Base-by-base conservation (phyloP, 352 stramenopile species). In the Globisporangium mamillatum region DNA sequence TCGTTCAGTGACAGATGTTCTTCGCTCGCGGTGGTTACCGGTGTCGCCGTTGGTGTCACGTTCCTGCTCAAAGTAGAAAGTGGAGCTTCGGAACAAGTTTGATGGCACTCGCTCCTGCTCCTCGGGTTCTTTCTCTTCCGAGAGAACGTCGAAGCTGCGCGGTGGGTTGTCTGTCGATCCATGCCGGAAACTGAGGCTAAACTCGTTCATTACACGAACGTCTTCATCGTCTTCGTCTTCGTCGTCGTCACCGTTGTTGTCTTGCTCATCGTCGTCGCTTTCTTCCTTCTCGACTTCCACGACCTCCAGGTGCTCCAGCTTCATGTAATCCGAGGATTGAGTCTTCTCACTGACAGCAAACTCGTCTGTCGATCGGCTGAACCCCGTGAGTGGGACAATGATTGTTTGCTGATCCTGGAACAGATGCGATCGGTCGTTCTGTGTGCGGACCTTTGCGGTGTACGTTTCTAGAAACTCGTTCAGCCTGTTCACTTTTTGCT, bases 391-490 rank as follows among this genome's bases (percentile, higher is more conserved):
- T 14, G 77, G 77, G 0, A 76, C 48, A 9, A 78, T 34, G 27
- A 78, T 81, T 8, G 70, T 79, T 34, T 64, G 58, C 48, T 84
- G 70, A 5, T 68, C 69, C 0, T 68, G 67, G 29, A 82, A 82
- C 18, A 79, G 38, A 4, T 67, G 61, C 1, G 77, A 84, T 4
- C 73, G 66, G 25, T 80, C 56, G 41, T 73, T 67, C 2, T 79
- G 63, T 18, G 63, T 54, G 5, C 60, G 62, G 18, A 79, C 67
- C 27, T 79, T 75, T 1, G 62, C 56, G 14, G 74, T 60, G 61
- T 79, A 80, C 10, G 70, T 68, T n/a, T 68, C 67, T 1, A 84
- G 65, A 55, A 84, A 84, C 8, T 61, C 71, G 22, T 64, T 68
- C 16, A 84, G 52, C 46, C 79, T 59, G 20, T 41, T 22, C 29